Base-by-base conservation (phyloP, 75 land plant genomes). In the Selaginella moellendorffii region DNA sequence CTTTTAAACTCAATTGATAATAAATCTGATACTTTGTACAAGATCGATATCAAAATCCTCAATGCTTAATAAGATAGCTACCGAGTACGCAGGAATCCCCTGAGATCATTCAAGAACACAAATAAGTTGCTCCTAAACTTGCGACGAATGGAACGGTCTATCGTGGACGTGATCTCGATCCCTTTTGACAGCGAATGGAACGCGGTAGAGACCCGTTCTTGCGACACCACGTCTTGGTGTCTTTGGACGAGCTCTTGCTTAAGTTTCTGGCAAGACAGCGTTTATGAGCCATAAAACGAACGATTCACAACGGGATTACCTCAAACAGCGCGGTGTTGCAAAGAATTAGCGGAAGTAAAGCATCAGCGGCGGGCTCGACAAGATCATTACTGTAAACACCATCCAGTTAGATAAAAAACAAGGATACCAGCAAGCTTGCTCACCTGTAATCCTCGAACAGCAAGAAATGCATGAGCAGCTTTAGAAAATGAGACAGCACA, bases 391-490 rank as follows among this genome's bases (percentile, higher is more conserved):
- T 92, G 89, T 63, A 76, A 54, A 27, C 27, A 24, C 27, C 26
- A 29, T 22, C 24, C n/a, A 22, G 59, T 27, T 27, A 54, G 24
- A 46, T 63, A 46, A 8, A 64, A 64, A 46, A 63, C 24, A 30
- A 60, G n/a, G n/a, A n/a, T n/a, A n/a, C n/a, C n/a, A n/a, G n/a
- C n/a, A n/a, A n/a, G n/a, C n/a, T n/a, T n/a, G n/a, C n/a, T 65
- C 20, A 93, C 98, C 96, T 93, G 75, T 85, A 93, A 71, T 93
- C 85, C 54, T 83, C 87, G 81, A 89, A 93, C 1, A 93, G 83
- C 42, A 93, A 83, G 28, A 80, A 67, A 56, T 89, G 96, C 75
- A 93, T 61, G 25, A 93, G 72, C n/a, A 76, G 77, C 23, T 75
- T 74, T 20, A 93, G 81, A 62, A 83, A 93, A 54, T 75, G 82